Base-by-base conservation (phyloP, 78 protist genomes). In the Bigelowiella natans region DNA sequence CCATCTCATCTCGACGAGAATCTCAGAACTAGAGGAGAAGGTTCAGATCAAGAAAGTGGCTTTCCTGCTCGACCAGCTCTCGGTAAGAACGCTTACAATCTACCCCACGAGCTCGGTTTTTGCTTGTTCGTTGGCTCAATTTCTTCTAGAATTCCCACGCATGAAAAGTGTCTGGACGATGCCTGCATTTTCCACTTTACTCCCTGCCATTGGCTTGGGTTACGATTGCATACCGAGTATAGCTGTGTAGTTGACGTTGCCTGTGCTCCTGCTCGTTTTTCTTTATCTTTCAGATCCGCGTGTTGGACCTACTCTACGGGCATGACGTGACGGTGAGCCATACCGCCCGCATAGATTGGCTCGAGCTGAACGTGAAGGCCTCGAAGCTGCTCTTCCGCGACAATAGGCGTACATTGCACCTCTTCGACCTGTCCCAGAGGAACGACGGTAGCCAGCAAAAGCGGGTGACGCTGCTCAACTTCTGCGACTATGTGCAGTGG, bases 401-500 rank as follows among this genome's bases (percentile, higher is more conserved):
- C 94, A 95, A 92, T 92, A 89, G 87, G 36, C 89, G 91, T 36
- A 64, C 51, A 39, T 93, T 95, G 36, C 89, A 89, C 86, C 90
- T 95, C 39, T 94, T 82, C 88, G 95, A 93, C 93, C 18, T 94
- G 73, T 90, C 36, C 37, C 91, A 86, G 73, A 18, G 18, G n/a
- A n/a, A n/a, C n/a, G n/a, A n/a, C n/a, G n/a, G n/a, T n/a, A n/a
- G n/a, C n/a, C n/a, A 26, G 0, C 93, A 91, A 83, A 28, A 82
- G 34, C 3, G 91, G 26, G n/a, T 89, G 28, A 93, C 97, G 28
- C 94, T 96, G 31, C 94, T 96, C 88, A 88, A 89, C 86, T 94
- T 39, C 92, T 93, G 94, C 91, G 40, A 91, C n/a, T 96, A 95
- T 90, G 96, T 94, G 31, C 94, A 93, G 39, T 96, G 96, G 98